Evolutionary conservation across 495 filamentous ascomycete species (phyloP), one percentile per base, ranked within the genome.

Genomic region (Letharia columbiana): DNA sequence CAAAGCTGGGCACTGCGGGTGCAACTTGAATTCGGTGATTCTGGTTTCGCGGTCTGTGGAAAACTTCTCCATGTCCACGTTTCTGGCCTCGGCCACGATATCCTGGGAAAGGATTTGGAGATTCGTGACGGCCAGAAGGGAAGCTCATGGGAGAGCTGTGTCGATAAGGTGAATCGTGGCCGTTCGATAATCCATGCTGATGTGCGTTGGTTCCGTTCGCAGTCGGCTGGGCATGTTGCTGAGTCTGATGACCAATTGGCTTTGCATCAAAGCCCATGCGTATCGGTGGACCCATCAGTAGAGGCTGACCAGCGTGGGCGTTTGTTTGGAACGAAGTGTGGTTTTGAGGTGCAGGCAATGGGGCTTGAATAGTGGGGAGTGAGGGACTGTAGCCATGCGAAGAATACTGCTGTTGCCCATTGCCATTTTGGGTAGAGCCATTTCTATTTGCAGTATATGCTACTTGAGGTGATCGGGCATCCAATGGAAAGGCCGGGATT

Each of bases 1-100:
- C 84, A 69, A 87, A 87, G 70, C 84, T 87, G 63, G 89, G 83
- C 66, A 87, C 80, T 15, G 82, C 71, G 11, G 84, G 83, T 28
- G 85, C 72, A n/a, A 80, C 82, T 37, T 79, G 79, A 66, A 72
- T 77, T 74, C 76, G 75, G 0, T 76, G 75, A 2, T 67, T 71
- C n/a, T 68, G 69, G 23, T 75, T 72, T 7, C 73, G 74, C 20
- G 78, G 76, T 68, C 76, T 81, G 57, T 67, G 75, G 67, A 81
- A 82, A 3, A 77, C 76, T 37, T 79, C 75, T 4, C 70, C 65
- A 62, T 79, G 76, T 37, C 81, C 73, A 28, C 80, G 76, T 67
- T 80, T 80, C 45, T 76, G 73, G 8, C 61, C 50, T 44, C 40
- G 56, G 35, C 69, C 67, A 15, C 61, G 67, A n/a, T 63, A 28